phyloP scores from a whole-genome alignment of 2,329 filamentous ascomycete species.

The Pseudogymnoascus sp. region DNA sequence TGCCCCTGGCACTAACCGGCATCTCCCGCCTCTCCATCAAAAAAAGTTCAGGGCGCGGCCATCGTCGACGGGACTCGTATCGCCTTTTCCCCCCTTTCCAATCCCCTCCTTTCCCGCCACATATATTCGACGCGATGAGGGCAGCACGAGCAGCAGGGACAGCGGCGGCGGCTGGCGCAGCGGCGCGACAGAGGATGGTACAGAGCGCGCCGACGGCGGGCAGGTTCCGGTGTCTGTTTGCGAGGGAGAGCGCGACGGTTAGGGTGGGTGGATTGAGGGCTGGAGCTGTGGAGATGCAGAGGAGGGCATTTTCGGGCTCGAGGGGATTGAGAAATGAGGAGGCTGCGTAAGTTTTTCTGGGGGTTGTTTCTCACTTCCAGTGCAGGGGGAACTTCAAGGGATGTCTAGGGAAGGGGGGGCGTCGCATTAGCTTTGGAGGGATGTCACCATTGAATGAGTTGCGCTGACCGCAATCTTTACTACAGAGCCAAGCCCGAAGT shows the following conservation, averaged over 20 bases:
- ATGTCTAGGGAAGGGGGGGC: too few species aligned
- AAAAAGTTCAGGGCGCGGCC: conserved; percentile 5
- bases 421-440: not conserved
- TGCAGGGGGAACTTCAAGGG: not conserved
- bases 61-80: not conserved
- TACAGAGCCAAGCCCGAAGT: not conserved
- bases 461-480: not conserved
- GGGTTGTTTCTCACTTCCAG: not conserved
- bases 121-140: conserved; percentile 1
- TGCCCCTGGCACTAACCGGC: conserved; percentile 18
- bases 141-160: conserved; percentile 12
- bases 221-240: conserved; percentile 2
- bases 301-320: conserved; percentile 12
- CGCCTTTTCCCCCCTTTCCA: not conserved
- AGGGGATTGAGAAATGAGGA: conserved; percentile 1
- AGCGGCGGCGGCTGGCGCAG: not conserved
- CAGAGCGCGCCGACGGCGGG: conserved; percentile 1
- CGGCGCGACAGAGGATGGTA: not conserved
- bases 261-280: not conserved
- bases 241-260: conserved; percentile 7
- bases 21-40: conserved; percentile 5
- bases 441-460: not conserved
- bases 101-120: not conserved
- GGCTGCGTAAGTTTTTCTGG: not conserved
- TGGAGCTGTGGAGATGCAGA: conserved; percentile 4